These are phyloP conservation scores for Diaporthe sp. DNA, from an alignment of 2,329 filamentous ascomycete genomes.

Conservation along the genomic window DNA sequence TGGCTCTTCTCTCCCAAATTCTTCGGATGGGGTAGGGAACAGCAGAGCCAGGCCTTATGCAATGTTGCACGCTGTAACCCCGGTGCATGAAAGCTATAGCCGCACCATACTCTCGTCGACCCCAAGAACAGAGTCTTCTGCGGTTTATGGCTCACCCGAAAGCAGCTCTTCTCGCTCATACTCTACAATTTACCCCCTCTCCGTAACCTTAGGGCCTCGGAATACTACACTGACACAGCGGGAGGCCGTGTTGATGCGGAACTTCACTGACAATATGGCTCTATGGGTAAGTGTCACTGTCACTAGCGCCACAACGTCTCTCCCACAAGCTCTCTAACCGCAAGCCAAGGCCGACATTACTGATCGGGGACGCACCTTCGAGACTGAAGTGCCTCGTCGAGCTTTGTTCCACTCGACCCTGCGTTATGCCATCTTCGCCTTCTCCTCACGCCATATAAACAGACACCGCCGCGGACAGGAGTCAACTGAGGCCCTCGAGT, in stretches of 20 bases:
- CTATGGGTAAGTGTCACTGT: neutral
- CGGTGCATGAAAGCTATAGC: neutral
- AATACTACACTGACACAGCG: neutral
- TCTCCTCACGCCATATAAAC: slow-evolving; percentile 10
- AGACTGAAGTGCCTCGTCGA: slow-evolving; percentile 11
- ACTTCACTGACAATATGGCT: slow-evolving; percentile 12
- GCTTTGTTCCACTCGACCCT: neutral
- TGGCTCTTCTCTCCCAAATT: neutral
- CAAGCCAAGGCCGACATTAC: neutral
- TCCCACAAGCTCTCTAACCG: neutral
- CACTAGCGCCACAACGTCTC: neutral
- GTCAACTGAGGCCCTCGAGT: slow-evolving; percentile 20
- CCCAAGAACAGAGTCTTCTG: neutral
- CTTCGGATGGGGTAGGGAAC: neutral
- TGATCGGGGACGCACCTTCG: neutral
- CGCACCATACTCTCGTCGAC: neutral
- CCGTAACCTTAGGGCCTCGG: too few species aligned
- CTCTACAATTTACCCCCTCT: neutral
- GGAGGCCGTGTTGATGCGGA: slow-evolving; percentile 14
- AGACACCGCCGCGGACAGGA: neutral
- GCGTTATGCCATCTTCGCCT: slow-evolving; percentile 10
- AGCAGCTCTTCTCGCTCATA: slow-evolving; percentile 13
- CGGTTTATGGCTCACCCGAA: neutral
- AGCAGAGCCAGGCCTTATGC: neutral
- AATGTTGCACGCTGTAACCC: neutral